Conservation (phyloP, 2,329 filamentous ascomycete species). For the Penicillium digitatum region DNA sequence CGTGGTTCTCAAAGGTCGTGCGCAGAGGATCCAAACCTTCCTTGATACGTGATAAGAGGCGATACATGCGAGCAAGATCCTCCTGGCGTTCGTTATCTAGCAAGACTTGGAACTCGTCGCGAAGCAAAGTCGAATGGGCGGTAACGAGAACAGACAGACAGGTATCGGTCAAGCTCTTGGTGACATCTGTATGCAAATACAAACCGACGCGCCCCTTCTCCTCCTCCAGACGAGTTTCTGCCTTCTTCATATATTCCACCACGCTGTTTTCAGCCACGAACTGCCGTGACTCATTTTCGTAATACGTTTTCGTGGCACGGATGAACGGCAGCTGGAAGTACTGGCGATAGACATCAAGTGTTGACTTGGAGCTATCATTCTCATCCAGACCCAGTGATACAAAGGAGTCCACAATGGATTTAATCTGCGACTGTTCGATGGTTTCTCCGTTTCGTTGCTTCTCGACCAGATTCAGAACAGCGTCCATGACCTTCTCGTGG, state of each 20-base stretch:
- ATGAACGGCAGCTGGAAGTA: constrained; percentile 94
- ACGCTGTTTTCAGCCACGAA: constrained; percentile 97
- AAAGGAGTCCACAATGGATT: constrained; percentile 93
- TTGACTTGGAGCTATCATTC: constrained; percentile 86
- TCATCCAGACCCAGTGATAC: constrained; percentile 93
- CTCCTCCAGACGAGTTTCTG: constrained; percentile 79
- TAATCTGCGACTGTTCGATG: constrained; percentile 94
- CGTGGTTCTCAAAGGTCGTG: constrained; percentile 83
- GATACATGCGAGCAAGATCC: constrained; percentile 96
- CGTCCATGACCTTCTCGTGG: constrained; percentile 85
- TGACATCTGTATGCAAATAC: constrained; percentile 89
- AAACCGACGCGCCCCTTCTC: constrained; percentile 91
- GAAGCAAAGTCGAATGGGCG: constrained; percentile 77
- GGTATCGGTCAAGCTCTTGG: constrained; percentile 73
- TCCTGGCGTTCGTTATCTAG: constrained; percentile 92
- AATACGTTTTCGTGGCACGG: constrained; percentile 76
- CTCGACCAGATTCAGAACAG: constrained; percentile 90
- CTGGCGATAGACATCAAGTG: constrained; percentile 86
- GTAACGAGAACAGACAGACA: constrained; percentile 88
- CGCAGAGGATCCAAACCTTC: constrained; percentile 88
- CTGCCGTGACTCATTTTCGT: constrained; percentile 84
- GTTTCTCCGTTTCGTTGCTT: constrained; percentile 97
- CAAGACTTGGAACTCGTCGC: constrained; percentile 92
- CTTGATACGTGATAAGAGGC: constrained; percentile 78
- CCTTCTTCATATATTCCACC: constrained; percentile 99